Conservation (phyloP, 139 green algal species). For the Chlamydomonas sp. region DNA sequence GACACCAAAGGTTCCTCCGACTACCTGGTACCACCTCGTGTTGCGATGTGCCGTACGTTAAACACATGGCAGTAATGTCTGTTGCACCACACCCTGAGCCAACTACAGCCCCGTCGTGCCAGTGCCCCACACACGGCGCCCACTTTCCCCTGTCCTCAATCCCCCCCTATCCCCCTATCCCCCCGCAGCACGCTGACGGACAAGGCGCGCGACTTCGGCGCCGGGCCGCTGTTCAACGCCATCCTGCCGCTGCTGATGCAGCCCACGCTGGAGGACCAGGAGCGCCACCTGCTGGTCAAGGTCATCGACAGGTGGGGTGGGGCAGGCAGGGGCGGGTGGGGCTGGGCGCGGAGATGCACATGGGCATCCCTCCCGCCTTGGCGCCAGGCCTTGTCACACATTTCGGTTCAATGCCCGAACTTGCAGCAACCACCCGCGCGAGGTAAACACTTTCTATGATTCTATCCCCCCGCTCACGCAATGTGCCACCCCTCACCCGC, state of each 20-base stretch:
- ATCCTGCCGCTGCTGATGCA: constrained; percentile 99
- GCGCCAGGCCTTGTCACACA: too few relatives aligned
- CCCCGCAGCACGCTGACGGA: constrained; percentile 87
- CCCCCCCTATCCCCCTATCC: background rate
- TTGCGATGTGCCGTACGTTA: too few relatives aligned
- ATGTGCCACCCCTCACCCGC: constrained; percentile 28
- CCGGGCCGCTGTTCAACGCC: constrained; percentile 97
- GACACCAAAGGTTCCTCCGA: too few relatives aligned
- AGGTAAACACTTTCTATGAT: background rate
- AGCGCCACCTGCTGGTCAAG: constrained; percentile 90
- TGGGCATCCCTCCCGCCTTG: background rate
- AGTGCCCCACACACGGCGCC: too few relatives aligned
- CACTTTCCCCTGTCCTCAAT: too few relatives aligned
- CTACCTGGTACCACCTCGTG: too few relatives aligned
- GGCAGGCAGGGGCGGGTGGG: background rate
- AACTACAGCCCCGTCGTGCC: too few relatives aligned
- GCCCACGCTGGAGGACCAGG: constrained; percentile 98
- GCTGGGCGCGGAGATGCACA: background rate
- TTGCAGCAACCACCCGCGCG: background rate
- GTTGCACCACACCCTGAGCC: too few relatives aligned
- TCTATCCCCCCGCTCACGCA: background rate
- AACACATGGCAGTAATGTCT: too few relatives aligned
- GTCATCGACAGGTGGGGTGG: constrained; percentile 54
- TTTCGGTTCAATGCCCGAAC: too few relatives aligned
- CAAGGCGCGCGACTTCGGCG: constrained; percentile 97